Percentiles rank a stretch among this genome's conserved stretches.
These are phyloP conservation scores for Reticulomyxa filosa DNA, from an alignment of 78 protist species.

Conservation along the genomic window DNA sequence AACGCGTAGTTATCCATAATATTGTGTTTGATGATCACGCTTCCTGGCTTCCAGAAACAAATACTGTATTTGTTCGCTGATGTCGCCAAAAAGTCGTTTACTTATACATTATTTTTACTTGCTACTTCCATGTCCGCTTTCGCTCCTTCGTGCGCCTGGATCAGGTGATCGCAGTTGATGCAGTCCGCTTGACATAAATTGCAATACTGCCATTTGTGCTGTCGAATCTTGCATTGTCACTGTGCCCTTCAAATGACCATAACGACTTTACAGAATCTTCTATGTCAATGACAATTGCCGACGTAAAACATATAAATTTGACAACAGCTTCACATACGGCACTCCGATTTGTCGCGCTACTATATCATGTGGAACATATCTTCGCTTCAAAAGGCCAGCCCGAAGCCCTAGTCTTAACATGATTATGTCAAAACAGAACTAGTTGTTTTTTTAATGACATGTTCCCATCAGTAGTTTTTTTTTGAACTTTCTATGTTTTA, in stretches of 20 bases:
- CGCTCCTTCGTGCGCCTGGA: slow-evolving; percentile 47
- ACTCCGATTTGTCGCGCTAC: too few relatives aligned
- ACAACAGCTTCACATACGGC: not conserved
- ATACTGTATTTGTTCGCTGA: slow-evolving; percentile 43
- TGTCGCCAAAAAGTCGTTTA: slow-evolving; percentile 59
- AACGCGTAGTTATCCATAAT: slow-evolving; percentile 74
- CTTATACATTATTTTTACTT: slow-evolving; percentile 48
- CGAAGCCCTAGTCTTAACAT: too few relatives aligned
- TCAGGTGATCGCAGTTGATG: slow-evolving; percentile 84
- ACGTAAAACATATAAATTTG: slow-evolving; percentile 11
- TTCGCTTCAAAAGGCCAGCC: too few relatives aligned
- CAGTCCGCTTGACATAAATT: slow-evolving; percentile 69
- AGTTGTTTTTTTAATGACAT: not conserved
- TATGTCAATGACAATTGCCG: slow-evolving; percentile 67
- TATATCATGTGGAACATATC: too few relatives aligned
- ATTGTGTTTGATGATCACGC: slow-evolving; percentile 78
- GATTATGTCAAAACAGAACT: too few relatives aligned
- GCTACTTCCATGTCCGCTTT: slow-evolving; percentile 38
- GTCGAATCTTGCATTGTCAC: slow-evolving; percentile 79
- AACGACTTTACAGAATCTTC: slow-evolving; percentile 54
- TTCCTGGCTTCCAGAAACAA: slow-evolving; percentile 83
- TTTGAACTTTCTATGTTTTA: too few relatives aligned
- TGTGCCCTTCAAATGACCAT: slow-evolving; percentile 60
- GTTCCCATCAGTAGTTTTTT: too few relatives aligned
- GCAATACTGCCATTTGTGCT: slow-evolving; percentile 81